Evolutionary conservation across 805 yeast genomes (phyloP).

Genomic region (Kazachstania viticola): DNA sequence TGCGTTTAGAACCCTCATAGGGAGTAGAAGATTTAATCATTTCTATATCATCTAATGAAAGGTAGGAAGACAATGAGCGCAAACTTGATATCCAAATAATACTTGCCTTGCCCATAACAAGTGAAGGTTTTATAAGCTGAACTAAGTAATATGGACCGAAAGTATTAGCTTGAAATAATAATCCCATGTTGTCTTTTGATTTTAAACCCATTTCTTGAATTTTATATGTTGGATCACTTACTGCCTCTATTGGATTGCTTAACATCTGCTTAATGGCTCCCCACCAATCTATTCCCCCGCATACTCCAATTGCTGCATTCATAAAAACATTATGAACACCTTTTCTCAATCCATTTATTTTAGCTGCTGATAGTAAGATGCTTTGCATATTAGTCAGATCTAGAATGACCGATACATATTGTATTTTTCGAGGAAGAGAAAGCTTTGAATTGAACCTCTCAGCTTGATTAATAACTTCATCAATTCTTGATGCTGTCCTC

Average conservation of each 20-base stretch:
- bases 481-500: constrained; percentile 72
- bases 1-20: constrained; percentile 86
- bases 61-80: constrained; percentile 62
- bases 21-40: constrained; percentile 50
- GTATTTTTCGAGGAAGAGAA: constrained; percentile 44
- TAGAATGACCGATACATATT: constrained; percentile 73
- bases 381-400: constrained; percentile 87
- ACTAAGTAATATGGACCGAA: constrained; percentile 86
- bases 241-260: constrained; percentile 60
- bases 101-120: constrained; percentile 45
- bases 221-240: constrained; percentile 77
- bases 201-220: constrained; percentile 68
- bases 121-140: constrained; percentile 44
- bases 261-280: constrained; percentile 61
- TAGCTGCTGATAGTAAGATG: constrained; percentile 58
- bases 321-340: constrained; percentile 69
- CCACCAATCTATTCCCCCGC: constrained; percentile 77
- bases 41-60: constrained; percentile 67
- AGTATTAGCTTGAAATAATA: constrained; percentile 87
- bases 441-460: constrained; percentile 31
- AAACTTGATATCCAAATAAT: constrained; percentile 79
- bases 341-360: constrained; percentile 47
- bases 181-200: constrained; percentile 70
- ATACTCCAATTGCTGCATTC: constrained; percentile 84
- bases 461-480: constrained; percentile 53